These are phyloP conservation scores for Sporothrix phasma DNA, from an alignment of 2,329 filamentous ascomycete species.

Conservation along the genomic window DNA sequence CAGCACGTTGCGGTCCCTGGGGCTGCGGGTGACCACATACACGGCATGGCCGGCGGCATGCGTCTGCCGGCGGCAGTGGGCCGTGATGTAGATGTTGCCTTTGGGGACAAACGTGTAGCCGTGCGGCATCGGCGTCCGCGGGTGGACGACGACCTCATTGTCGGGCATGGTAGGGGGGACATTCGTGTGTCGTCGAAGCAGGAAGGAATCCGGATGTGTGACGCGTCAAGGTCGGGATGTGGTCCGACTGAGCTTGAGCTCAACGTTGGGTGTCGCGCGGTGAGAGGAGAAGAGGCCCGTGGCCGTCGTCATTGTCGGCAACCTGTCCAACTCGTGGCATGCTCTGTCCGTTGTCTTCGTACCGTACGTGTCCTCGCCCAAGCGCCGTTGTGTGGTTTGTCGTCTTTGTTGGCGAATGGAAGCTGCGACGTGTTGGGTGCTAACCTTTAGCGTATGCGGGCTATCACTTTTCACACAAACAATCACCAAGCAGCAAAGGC, in stretches of 20 bases:
- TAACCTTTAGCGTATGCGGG: not conserved
- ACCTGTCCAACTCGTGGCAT: not conserved
- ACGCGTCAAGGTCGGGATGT: not conserved
- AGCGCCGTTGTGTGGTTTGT: not conserved
- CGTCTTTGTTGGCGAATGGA: not conserved
- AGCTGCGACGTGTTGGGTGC: not conserved
- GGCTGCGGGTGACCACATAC: slow-evolving; percentile 29
- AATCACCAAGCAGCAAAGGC: not conserved
- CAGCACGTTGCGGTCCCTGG: slow-evolving; percentile 17
- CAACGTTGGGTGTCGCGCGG: too few species aligned
- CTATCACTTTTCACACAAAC: not conserved
- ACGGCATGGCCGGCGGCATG: slow-evolving; percentile 26
- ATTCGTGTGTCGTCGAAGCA: not conserved
- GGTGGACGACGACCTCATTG: slow-evolving; percentile 18
- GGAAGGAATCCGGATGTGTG: too few species aligned
- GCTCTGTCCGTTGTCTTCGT: not conserved
- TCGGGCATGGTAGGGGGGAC: not conserved
- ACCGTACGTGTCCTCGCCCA: not conserved
- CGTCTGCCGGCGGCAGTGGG: slow-evolving; percentile 31
- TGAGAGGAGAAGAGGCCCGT: not conserved
- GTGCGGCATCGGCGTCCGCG: slow-evolving; percentile 26
- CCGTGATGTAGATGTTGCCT: slow-evolving; percentile 34
- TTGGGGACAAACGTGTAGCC: slow-evolving; percentile 34
- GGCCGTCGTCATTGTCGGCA: not conserved
- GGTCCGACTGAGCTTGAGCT: not conserved